Evolutionary conservation across 2,329 filamentous ascomycete species (phyloP).

Genomic region (Moelleriella libera): DNA sequence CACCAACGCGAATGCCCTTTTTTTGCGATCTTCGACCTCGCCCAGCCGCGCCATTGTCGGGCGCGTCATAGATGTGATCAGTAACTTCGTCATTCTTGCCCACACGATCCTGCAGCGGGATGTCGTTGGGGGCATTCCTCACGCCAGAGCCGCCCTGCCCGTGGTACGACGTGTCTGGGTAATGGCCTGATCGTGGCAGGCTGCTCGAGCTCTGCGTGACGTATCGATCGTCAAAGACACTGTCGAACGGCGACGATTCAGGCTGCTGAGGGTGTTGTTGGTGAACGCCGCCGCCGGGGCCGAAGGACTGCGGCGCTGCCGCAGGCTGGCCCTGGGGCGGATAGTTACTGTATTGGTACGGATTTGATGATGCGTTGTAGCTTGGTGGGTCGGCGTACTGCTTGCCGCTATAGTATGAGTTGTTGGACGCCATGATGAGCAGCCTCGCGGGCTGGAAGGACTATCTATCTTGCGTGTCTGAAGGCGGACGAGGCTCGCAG

Average conservation of each 20-base stretch:
- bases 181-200: slow-evolving; percentile 19
- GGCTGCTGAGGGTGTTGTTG: slow-evolving; percentile 6
- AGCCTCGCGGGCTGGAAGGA: neutral
- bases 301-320: slow-evolving; percentile 7
- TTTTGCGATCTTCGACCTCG: slow-evolving; percentile 16
- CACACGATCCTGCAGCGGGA: slow-evolving; percentile 38
- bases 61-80: slow-evolving; percentile 50
- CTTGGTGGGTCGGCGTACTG: slow-evolving; percentile 23
- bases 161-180: slow-evolving; percentile 45
- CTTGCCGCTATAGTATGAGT: slow-evolving; percentile 42
- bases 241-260: slow-evolving; percentile 43
- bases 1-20: slow-evolving; percentile 37
- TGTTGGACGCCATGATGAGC: slow-evolving; percentile 43
- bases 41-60: slow-evolving; percentile 15
- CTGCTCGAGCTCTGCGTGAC: slow-evolving; percentile 33
- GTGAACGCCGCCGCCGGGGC: slow-evolving; percentile 17
- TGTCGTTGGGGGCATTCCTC: slow-evolving; percentile 34
- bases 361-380: slow-evolving; percentile 26
- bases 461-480: neutral
- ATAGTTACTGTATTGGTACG: slow-evolving; percentile 18
- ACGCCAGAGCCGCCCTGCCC: slow-evolving; percentile 20
- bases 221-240: slow-evolving; percentile 56
- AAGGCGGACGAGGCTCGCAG: neutral
- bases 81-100: slow-evolving; percentile 27
- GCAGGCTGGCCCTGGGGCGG: slow-evolving; percentile 1